phyloP scores from a whole-genome alignment of 2,329 filamentous ascomycete genomes.

The Zalaria sp. region DNA sequence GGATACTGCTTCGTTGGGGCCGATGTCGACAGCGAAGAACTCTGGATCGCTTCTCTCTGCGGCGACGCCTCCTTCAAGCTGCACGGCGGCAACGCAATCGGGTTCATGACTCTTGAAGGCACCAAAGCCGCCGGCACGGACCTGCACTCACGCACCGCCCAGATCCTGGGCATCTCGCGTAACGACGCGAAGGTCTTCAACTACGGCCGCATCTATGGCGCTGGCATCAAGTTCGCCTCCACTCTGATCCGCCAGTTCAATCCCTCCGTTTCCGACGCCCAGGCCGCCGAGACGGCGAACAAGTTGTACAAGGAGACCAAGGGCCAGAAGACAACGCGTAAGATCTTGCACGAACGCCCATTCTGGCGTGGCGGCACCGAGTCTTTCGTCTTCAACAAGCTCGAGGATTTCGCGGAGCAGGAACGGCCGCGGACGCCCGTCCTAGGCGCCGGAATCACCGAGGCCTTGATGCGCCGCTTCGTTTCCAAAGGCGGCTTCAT shows the following conservation, averaged over 20 bases:
- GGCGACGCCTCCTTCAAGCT: slow-evolving; percentile 90
- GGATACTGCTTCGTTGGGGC: slow-evolving; percentile 93
- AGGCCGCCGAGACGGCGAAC: slow-evolving; percentile 63
- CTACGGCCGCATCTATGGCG: slow-evolving; percentile 97
- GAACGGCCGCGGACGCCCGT: slow-evolving; percentile 83
- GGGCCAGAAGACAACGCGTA: slow-evolving; percentile 69
- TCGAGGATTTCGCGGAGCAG: slow-evolving; percentile 96
- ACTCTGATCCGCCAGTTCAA: slow-evolving; percentile 91
- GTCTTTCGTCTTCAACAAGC: slow-evolving; percentile 94
- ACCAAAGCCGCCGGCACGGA: slow-evolving; percentile 90
- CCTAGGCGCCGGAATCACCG: slow-evolving; percentile 86
- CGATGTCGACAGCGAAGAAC: slow-evolving; percentile 91
- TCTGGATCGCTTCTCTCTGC: slow-evolving; percentile 94
- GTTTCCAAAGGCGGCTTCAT: slow-evolving; percentile 85
- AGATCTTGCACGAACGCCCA: slow-evolving; percentile 52
- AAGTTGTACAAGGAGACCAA: slow-evolving; percentile 84
- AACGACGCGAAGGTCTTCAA: slow-evolving; percentile 98
- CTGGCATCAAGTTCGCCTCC: slow-evolving; percentile 82
- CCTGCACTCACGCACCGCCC: slow-evolving; percentile 82
- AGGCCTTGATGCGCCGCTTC: slow-evolving; percentile 79
- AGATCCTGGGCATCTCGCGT: slow-evolving; percentile 81
- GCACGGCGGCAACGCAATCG: slow-evolving; percentile 91
- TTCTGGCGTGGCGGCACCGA: slow-evolving; percentile 98
- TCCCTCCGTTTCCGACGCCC: slow-evolving; percentile 60
- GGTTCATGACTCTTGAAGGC: slow-evolving; percentile 97